A percentile compares a stretch with the other conserved stretches of the same genome.
Conservation (phyloP, 2,329 filamentous ascomycete species). For the Colletotrichum incanum region DNA sequence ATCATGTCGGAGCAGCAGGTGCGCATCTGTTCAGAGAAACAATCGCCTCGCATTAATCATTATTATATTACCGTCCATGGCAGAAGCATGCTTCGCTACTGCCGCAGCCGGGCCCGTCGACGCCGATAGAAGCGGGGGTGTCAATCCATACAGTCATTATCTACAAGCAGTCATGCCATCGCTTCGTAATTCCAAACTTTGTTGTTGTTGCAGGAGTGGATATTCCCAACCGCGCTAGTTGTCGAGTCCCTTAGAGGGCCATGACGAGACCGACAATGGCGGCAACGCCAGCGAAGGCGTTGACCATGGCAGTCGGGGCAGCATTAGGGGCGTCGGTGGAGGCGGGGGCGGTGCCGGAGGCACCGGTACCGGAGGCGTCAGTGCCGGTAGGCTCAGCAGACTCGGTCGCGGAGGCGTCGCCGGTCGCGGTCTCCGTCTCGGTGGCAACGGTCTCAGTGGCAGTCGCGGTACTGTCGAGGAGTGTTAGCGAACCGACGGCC, state of each 20-base stretch:
- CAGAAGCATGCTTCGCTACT: neutral
- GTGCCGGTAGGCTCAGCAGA: conserved; percentile 10
- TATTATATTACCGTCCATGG: conserved; percentile 1
- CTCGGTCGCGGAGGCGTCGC: conserved; percentile 26
- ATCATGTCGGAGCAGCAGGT: neutral
- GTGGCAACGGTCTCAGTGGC: neutral
- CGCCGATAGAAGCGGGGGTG: neutral
- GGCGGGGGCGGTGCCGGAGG: conserved; percentile 14
- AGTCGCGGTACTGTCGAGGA: conserved; percentile 11
- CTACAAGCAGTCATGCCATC: conserved; percentile 11
- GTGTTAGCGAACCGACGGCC: conserved; percentile 3
- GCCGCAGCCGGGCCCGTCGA: neutral
- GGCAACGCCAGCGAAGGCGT: conserved; percentile 13
- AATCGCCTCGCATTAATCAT: conserved; percentile 19
- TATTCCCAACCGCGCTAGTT: no score
- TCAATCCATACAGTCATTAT: conserved; percentile 19
- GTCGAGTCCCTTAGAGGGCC: conserved; percentile 7
- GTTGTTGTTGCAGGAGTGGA: neutral
- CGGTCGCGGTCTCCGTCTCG: conserved; percentile 24
- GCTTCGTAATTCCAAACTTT: neutral
- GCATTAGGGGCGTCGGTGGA: conserved; percentile 34
- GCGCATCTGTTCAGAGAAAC: neutral
- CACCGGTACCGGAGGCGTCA: conserved; percentile 8
- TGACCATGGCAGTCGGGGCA: conserved; percentile 23
- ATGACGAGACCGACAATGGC: conserved; percentile 30